Evolutionary conservation across 139 green algal genomes (phyloP), one percentile per base, ranked within the genome.

Genomic region (Chlamydomonas sphaeroides): DNA sequence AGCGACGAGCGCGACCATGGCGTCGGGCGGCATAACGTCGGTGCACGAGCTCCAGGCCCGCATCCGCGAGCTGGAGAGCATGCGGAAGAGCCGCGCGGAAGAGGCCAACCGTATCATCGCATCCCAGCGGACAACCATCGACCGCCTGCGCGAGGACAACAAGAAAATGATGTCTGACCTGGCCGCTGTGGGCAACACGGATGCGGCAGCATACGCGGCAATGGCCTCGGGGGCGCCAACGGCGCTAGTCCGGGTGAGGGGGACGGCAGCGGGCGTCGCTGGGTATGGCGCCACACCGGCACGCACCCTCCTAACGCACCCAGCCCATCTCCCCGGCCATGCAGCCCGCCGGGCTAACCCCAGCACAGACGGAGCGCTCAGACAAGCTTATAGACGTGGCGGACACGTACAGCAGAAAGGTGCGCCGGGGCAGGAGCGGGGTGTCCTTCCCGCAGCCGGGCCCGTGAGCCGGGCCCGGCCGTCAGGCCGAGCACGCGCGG

Each of bases 371-470:
- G 61, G 85, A 87, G 3, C 79, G 85, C 3, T 66, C 73, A 20
- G 80, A 89, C 53, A 89, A 87, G 74, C 68, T 89, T n/a, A 67
- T 74, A 33, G 85, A 89, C 28, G 66, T 89, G 26, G 62, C 82
- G 21, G 85, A 89, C 63, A 89, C 79, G 38, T 89, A 89, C 80
- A 80, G 23, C 33, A 63, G 80, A 39, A 89, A 89, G 80, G 85
- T 87, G 49, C 23, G 65, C 14, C 65, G 36, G 32, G 65, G n/a
- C n/a, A 5, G 62, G 62, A 26, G n/a, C 15, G 5, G n/a, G 45
- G 45, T 51, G 45, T 51, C 10, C 8, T 51, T 8, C 45, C 65
- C 7, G 39, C 65, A 48, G 8, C 42, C 73, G 10, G 38, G 10
- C n/a, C 4, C 53, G 8, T n/a, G n/a, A n/a, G n/a, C n/a, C n/a